Percentiles rank a stretch among this genome's conserved stretches.
Conservation (phyloP, 306 rosid species). For the Astragalus membranaceus region DNA sequence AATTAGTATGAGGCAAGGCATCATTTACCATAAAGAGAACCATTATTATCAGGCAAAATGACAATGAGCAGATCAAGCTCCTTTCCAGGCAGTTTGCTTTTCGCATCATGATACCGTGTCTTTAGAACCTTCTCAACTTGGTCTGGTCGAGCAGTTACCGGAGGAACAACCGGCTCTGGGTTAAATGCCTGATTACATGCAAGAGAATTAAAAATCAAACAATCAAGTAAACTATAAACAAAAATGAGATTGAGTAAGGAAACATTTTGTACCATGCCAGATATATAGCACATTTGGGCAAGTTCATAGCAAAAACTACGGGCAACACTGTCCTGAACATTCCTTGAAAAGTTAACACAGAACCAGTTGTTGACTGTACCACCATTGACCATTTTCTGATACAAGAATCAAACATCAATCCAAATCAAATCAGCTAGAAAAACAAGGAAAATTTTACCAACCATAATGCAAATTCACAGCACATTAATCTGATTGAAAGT, state of each 20-base stretch:
- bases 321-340: constrained; percentile 74
- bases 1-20: not conserved
- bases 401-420: not conserved
- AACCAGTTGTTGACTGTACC: constrained; percentile 84
- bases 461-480: not conserved
- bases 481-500: not conserved
- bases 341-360: constrained; percentile 77
- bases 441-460: not conserved
- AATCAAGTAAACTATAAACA: not conserved
- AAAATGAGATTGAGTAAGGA: not conserved
- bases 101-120: constrained; percentile 71
- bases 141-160: constrained; percentile 65
- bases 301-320: constrained; percentile 74
- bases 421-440: not conserved
- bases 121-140: constrained; percentile 85
- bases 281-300: constrained; percentile 77
- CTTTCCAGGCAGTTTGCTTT: constrained; percentile 44
- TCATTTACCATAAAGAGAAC: constrained; percentile 83
- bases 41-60: constrained; percentile 88
- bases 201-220: not conserved
- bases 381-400: constrained; percentile 99
- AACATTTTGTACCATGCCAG: constrained; percentile 78
- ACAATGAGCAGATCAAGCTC: constrained; percentile 90
- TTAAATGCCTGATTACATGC: constrained; percentile 45
- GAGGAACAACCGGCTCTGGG: constrained; percentile 72